These are phyloP conservation scores for Metschnikowia drakensbergensis DNA, from an alignment of 805 yeast species.

Conservation along the genomic window DNA sequence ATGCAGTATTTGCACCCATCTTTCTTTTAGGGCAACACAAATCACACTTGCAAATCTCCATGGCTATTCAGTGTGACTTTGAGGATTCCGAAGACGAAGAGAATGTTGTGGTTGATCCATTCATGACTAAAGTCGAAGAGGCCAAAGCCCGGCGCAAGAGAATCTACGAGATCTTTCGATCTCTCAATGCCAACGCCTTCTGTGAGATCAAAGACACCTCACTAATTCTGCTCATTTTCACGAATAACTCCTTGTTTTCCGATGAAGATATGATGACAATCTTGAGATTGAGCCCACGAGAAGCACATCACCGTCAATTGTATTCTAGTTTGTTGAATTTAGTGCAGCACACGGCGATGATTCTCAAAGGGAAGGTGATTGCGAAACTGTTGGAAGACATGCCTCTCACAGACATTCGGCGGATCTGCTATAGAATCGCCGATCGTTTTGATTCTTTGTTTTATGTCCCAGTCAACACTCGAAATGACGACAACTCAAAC, in stretches of 20 bases:
- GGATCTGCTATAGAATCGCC: slow-evolving; percentile 24
- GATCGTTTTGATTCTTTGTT: slow-evolving; percentile 22
- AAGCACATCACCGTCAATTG: slow-evolving; percentile 7
- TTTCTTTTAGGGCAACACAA: not conserved
- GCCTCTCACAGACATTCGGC: slow-evolving; percentile 26
- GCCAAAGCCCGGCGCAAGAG: slow-evolving; percentile 10
- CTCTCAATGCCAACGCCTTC: slow-evolving; percentile 4
- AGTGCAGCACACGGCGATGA: slow-evolving; percentile 11
- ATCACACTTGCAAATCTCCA: not conserved
- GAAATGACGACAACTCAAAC: slow-evolving; percentile 5
- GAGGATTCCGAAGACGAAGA: not conserved
- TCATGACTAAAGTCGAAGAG: slow-evolving; percentile 7
- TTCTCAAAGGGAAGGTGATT: slow-evolving; percentile 5
- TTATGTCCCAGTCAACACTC: slow-evolving; percentile 20
- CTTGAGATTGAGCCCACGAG: slow-evolving; percentile 4
- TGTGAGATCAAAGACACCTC: slow-evolving; percentile 14
- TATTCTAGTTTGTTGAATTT: slow-evolving; percentile 8
- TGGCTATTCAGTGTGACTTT: slow-evolving; percentile 14
- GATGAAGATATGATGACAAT: slow-evolving; percentile 14
- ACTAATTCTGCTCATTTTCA: slow-evolving; percentile 12
- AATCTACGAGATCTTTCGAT: slow-evolving; percentile 6
- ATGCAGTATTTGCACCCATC: slow-evolving; percentile 1
- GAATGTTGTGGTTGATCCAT: slow-evolving; percentile 8
- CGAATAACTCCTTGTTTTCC: slow-evolving; percentile 5
- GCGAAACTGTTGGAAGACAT: slow-evolving; percentile 15